phyloP scores from a whole-genome alignment of 2,329 filamentous ascomycete genomes.

The Penicillium sp. region DNA sequence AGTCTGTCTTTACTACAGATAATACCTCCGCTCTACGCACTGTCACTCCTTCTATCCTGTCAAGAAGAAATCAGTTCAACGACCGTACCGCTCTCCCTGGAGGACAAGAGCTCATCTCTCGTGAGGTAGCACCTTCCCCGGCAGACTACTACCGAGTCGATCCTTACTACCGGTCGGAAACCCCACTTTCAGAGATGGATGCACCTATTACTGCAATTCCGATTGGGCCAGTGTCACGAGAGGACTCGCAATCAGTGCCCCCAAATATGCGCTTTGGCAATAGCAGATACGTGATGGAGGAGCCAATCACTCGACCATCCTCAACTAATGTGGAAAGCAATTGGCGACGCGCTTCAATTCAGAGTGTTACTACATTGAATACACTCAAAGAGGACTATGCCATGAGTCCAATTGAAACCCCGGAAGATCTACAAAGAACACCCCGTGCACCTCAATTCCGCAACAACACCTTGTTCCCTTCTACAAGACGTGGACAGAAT shows the following conservation, averaged over 20 bases:
- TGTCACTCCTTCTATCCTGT: constrained; percentile 31
- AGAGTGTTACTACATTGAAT: constrained; percentile 24
- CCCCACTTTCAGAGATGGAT: constrained; percentile 81
- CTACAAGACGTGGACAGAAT: background rate
- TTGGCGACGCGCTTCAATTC: constrained; percentile 25
- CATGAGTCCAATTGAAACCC: constrained; percentile 34
- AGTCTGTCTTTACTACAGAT: too few relatives aligned
- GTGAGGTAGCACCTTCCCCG: constrained; percentile 43
- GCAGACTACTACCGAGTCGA: constrained; percentile 58
- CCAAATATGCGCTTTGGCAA: constrained; percentile 83
- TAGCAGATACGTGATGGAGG: constrained; percentile 29
- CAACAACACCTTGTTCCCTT: constrained; percentile 12
- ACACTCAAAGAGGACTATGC: constrained; percentile 29
- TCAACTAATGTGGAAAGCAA: constrained; percentile 46
- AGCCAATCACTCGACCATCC: constrained; percentile 49
- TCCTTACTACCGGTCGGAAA: constrained; percentile 62
- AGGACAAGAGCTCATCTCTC: background rate
- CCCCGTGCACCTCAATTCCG: constrained; percentile 22
- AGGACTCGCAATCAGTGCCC: constrained; percentile 85
- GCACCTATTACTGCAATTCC: constrained; percentile 75
- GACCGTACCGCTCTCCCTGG: background rate
- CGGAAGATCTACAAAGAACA: constrained; percentile 27
- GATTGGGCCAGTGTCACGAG: constrained; percentile 70
- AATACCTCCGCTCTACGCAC: constrained; percentile 31
- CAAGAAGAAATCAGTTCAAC: constrained; percentile 6